phyloP scores from a whole-genome alignment of 164 flowering plant genomes.

The Magnolia changhungtana region DNA sequence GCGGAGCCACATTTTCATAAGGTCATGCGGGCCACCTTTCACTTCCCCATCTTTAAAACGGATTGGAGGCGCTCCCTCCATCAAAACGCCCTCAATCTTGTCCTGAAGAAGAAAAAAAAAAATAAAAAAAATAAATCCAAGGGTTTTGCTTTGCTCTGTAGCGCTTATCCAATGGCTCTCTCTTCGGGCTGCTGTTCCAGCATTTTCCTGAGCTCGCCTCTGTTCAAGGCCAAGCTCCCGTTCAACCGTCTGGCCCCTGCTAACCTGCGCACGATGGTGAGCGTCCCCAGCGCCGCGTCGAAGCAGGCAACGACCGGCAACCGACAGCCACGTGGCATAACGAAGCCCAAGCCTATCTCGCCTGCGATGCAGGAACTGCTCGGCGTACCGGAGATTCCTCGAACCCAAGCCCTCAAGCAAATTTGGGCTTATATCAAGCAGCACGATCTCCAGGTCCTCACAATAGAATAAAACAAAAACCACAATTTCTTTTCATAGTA shows the following conservation, averaged over 20 bases:
- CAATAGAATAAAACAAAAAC: not conserved
- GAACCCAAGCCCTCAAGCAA: conserved; percentile 83
- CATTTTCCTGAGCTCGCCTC: not conserved
- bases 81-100: too few relatives aligned
- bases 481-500: too few relatives aligned
- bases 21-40: too few relatives aligned
- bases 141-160: not conserved
- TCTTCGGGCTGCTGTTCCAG: not conserved
- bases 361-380: conserved; percentile 74
- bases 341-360: conserved; percentile 67
- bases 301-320: conserved; percentile 35
- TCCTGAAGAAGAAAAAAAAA: too few relatives aligned
- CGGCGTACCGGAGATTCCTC: conserved; percentile 73
- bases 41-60: too few relatives aligned
- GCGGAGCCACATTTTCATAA: too few relatives aligned
- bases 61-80: too few relatives aligned
- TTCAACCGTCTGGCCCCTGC: not conserved
- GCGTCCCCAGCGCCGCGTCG: conserved; percentile 37
- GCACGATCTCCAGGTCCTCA: conserved; percentile 72
- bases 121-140: too few relatives aligned
- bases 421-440: conserved; percentile 92
- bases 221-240: not conserved
- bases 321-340: conserved; percentile 69
- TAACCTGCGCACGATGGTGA: conserved; percentile 24
- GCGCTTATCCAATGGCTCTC: not conserved